phyloP scores from a whole-genome alignment of 2,329 filamentous ascomycete species.

The Grosmannia clavigera region DNA sequence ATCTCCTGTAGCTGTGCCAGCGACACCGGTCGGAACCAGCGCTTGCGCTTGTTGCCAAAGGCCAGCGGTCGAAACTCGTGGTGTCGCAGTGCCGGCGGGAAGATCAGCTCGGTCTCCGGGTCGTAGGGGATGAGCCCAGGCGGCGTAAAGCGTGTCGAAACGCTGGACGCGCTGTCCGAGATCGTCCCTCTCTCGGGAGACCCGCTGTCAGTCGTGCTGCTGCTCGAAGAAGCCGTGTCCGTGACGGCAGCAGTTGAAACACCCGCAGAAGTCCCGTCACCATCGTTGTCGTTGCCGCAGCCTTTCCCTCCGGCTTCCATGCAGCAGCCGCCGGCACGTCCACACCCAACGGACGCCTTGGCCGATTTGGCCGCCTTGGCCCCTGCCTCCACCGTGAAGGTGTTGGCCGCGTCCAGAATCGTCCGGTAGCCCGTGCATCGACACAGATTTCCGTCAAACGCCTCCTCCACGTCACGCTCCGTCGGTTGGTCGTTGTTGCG shows the following conservation, averaged over 20 bases:
- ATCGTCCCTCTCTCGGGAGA: background rate
- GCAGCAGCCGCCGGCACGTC: slow-evolving; percentile 47
- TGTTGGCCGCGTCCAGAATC: slow-evolving; percentile 87
- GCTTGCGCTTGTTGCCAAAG: slow-evolving; percentile 90
- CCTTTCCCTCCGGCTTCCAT: slow-evolving; percentile 49
- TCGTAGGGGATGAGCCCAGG: slow-evolving; percentile 92
- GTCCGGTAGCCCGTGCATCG: slow-evolving; percentile 91
- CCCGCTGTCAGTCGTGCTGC: background rate
- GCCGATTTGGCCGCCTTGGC: slow-evolving; percentile 29
- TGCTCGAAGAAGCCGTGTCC: background rate
- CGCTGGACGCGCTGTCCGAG: slow-evolving; percentile 27
- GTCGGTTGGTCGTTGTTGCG: slow-evolving; percentile 70
- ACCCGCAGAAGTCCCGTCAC: background rate
- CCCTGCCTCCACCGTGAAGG: slow-evolving; percentile 53
- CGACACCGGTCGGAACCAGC: slow-evolving; percentile 83
- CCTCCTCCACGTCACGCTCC: slow-evolving; percentile 81
- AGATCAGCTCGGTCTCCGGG: slow-evolving; percentile 88
- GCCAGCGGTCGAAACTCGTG: slow-evolving; percentile 70
- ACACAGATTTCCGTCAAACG: slow-evolving; percentile 93
- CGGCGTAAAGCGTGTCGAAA: slow-evolving; percentile 54
- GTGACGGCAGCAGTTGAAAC: background rate
- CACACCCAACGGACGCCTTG: slow-evolving; percentile 20
- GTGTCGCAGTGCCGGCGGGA: slow-evolving; percentile 74
- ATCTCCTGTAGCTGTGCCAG: slow-evolving; percentile 82
- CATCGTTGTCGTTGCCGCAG: slow-evolving; percentile 53